Evolutionary conservation across 345 rosid genomes (phyloP), one percentile per base, ranked within the genome.

Genomic region (Boechera divaricarpa): DNA sequence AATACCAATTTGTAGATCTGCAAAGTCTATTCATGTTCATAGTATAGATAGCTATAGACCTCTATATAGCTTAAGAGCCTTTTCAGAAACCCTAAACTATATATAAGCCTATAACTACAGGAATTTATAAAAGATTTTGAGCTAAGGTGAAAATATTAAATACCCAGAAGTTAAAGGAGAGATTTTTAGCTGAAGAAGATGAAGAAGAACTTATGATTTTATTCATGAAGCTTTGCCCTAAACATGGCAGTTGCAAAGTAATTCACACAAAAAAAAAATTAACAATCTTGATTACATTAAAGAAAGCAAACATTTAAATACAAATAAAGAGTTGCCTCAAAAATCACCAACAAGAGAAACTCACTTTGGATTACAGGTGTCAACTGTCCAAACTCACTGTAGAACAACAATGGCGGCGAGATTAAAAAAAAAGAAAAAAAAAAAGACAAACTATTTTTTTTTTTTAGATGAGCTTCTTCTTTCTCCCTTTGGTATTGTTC

Each of bases 351-450:
- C 81, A 72, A 64, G 29, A 57, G 62, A 72, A 72, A 72, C 81
- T 78, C 77, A 78, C 77, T 78, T 51, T 66, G 77, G 33, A 49
- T 72, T 56, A 78, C 81, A 78, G 81, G 81, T 78, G 81, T 78
- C 81, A 78, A 63, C 53, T 77, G 80, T 70, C 74, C 33, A 70
- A 67, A 69, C 69, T 78, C 55, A 78, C 13, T 72, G 26, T 18
- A 57, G 63, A 70, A 72, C 81, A 72, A 77, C 81, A 72, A 78
- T 78, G 77, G 81, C 73, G 68, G 77, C 73, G 11, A 65, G 54
- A 45, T 39, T 10, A 53, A 51, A 15, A 9, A 41, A 44, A 4
- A 4, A 44, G 11, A 41, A 51, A 10, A 9, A 41, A 44, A 12
- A 5, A 21, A 21, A 21, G 24, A 21, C 24, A 21, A 21, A 21